These are phyloP conservation scores for Gastrolobium bilobum DNA, from an alignment of 306 rosid genomes.

Conservation along the genomic window DNA sequence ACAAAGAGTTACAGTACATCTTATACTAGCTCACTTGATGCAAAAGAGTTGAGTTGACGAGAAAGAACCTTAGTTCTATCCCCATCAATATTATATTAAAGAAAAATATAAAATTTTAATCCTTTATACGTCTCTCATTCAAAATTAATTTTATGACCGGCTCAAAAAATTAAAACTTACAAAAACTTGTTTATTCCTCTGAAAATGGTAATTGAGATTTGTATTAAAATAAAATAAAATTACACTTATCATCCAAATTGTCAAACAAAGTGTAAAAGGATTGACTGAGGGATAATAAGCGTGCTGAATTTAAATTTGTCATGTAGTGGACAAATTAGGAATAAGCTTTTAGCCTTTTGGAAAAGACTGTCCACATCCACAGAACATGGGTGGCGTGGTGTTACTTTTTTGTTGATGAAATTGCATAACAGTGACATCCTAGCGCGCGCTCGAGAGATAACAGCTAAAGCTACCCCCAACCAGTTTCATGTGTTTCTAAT, in stretches of 20 bases:
- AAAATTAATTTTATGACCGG: too few species aligned
- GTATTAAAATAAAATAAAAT: too few species aligned
- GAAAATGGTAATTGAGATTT: too few species aligned
- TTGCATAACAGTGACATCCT: background rate
- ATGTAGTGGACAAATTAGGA: slow-evolving; percentile 51
- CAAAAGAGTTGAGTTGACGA: too few species aligned
- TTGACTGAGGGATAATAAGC: slow-evolving; percentile 2
- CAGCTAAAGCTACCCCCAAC: background rate
- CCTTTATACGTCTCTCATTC: too few species aligned
- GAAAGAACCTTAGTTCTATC: too few species aligned
- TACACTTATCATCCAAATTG: background rate
- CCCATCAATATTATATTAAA: too few species aligned
- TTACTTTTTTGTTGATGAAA: slow-evolving; percentile 27
- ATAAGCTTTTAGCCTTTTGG: slow-evolving; percentile 41
- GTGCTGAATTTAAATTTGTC: slow-evolving; percentile 57
- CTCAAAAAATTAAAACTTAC: too few species aligned
- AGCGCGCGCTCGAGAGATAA: background rate
- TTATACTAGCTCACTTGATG: too few species aligned
- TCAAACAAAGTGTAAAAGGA: slow-evolving; percentile 23
- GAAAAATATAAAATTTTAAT: too few species aligned
- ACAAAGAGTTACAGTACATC: too few species aligned
- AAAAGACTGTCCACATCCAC: slow-evolving; percentile 52
- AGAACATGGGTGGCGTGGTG: slow-evolving; percentile 48
- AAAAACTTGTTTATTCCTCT: too few species aligned
- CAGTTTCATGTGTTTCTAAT: background rate